phyloP scores from a whole-genome alignment of 148 eudicot genomes.

The Nyssa sinensis region DNA sequence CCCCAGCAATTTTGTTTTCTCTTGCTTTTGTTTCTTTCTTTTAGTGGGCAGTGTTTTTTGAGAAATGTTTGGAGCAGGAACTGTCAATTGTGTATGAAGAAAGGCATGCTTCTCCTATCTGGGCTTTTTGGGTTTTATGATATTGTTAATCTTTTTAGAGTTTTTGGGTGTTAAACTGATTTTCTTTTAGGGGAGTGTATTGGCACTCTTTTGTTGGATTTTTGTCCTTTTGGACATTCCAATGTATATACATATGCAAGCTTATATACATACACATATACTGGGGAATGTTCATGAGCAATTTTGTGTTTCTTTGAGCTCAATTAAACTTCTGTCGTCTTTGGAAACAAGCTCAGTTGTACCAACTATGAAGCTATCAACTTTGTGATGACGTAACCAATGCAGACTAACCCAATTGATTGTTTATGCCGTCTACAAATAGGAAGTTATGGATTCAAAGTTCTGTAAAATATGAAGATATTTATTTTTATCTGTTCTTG shows the following conservation, averaged over 20 bases:
- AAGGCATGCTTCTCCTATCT: conserved; percentile 8
- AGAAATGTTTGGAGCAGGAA: conserved; percentile 21
- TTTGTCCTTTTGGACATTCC: neutral
- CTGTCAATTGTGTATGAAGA: conserved; percentile 19
- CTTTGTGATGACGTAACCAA: too few species aligned
- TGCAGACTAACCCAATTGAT: too few species aligned
- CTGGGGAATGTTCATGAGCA: neutral
- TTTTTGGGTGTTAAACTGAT: neutral
- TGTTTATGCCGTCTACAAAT: too few species aligned
- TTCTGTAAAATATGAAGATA: too few species aligned
- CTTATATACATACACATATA: too few species aligned
- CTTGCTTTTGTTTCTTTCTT: conserved; percentile 8
- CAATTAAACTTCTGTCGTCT: too few species aligned
- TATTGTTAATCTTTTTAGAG: neutral
- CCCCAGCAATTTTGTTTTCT: neutral
- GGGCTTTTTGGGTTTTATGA: neutral
- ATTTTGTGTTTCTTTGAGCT: neutral
- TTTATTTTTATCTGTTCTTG: too few species aligned
- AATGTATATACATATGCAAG: neutral
- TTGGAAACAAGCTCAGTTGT: neutral
- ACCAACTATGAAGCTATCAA: neutral
- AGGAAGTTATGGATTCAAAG: too few species aligned
- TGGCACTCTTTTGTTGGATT: too few species aligned
- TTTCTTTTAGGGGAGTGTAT: too few species aligned
- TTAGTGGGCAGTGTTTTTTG: conserved; percentile 22